phyloP scores from a whole-genome alignment of 2,329 filamentous ascomycete genomes.

The Scytalidium lignicola region DNA sequence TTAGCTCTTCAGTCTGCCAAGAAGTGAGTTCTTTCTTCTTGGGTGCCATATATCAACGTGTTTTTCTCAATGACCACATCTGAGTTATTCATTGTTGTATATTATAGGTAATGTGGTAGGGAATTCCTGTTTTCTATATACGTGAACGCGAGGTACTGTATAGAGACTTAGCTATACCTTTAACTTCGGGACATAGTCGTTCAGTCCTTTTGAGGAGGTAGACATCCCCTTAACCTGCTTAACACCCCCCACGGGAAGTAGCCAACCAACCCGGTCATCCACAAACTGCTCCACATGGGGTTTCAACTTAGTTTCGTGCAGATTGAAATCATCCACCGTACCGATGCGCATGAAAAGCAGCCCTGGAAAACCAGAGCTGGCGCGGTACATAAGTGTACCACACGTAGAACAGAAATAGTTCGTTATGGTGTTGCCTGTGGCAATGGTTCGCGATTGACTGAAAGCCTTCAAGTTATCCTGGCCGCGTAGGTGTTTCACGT shows the following conservation, averaged over 20 bases:
- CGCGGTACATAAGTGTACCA: constrained; percentile 56
- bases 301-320: constrained; percentile 52
- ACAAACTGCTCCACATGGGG: constrained; percentile 48
- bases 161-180: too few species aligned
- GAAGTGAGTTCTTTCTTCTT: too few species aligned
- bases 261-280: constrained; percentile 47
- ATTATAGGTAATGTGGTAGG: too few species aligned
- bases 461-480: constrained; percentile 43
- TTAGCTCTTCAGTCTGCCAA: too few species aligned
- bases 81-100: too few species aligned
- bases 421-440: constrained; percentile 46
- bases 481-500: constrained; percentile 46
- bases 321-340: constrained; percentile 55
- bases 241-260: constrained; percentile 32
- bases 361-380: constrained; percentile 38
- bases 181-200: too few species aligned
- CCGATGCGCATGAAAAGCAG: constrained; percentile 48
- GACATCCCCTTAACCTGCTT: constrained; percentile 24
- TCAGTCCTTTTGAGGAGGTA: too few species aligned
- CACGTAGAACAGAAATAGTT: constrained; percentile 58
- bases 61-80: too few species aligned
- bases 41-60: too few species aligned
- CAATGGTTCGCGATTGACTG: constrained; percentile 41
- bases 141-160: too few species aligned
- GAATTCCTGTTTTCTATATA: too few species aligned